Evolutionary conservation across 768 basidiomycete genomes (phyloP), one percentile per base, ranked within the genome.

Genomic region (Termitomyces sp.): DNA sequence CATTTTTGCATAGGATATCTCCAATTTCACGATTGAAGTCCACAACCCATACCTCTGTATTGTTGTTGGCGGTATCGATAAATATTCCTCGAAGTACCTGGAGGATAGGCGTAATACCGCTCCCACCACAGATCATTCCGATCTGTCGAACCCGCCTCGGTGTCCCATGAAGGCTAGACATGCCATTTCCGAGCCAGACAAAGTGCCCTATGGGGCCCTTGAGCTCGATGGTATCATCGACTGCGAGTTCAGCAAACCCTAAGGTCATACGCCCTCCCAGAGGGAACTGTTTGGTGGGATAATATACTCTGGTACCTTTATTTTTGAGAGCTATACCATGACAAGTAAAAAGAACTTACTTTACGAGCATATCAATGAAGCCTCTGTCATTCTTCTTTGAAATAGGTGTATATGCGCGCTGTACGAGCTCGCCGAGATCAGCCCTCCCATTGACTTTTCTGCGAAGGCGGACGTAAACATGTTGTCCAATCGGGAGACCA

Each of bases 191-290:
- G 3, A 75, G 66, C 81, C 83, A 87, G 22, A 76, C 67, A 66
- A 87, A 87, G 7, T 79, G 78, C 0, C 86, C 86, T 7, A 86
- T 68, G 0, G 86, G 86, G 0, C 86, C 86, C 66, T 86, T 87
- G 54, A 87, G 62, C 60, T 87, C 84, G 9, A 87, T 70, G 3
- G 42, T 65, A 57, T 87, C 84, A 2, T 79, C 84, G 5, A 84
- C 62, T 5, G 55, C 58, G 1, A 88, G 77, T 63, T 81, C 76
- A 38, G 66, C 66, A 35, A 78, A 79, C 2, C 78, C 79, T 11
- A 62, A 24, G 20, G 60, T 61, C 60, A 61, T 61, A 22, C 74
- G 72, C 7, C 86, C 86, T 6, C 86, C 85, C 7, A 59, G 53
- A 0, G 79, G 78, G 53, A 72, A 78, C 22, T 61, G 58, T 3